Base-by-base conservation (phyloP, 805 yeast genomes). In the Monosporozyma aerobia region DNA sequence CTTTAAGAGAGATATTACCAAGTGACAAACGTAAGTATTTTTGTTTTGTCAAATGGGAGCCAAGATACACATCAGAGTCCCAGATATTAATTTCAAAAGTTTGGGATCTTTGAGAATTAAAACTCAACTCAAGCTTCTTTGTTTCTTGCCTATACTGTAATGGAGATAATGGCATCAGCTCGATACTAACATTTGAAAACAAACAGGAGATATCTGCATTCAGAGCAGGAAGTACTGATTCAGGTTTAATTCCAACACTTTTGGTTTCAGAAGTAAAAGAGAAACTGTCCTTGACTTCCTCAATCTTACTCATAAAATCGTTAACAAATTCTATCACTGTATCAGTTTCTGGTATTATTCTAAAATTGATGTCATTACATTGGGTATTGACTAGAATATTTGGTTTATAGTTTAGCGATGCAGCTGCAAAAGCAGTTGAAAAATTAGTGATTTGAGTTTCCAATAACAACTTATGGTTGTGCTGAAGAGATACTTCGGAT, bases 11-110 rank as follows among this genome's bases (percentile, higher is more conserved):
- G 2, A 63, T 50, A 47, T 62, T 61, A n/a, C 62, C 59, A 16
- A 57, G 48, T 0, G 68, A 63, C 25, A 64, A 53, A 46, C 60
- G 61, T 40, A 58, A 55, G 46, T 63, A 63, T 16, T 63, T 64
- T 41, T 63, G 65, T 11, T 59, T 59, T 1, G 66, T 61, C 39
- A 61, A 59, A 37, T 62, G 58, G 1, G 68, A 64, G 19, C 57
- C 62, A 25, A 63, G 47, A 44, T 52, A 57, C 7, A 63, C 44
- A 52, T 63, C 64, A 5, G 62, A 55, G 47, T 63, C 65, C 59
- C 63, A 54, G 5, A 63, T 47, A 37, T 56, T 58, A 2, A 64
- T 13, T 22, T 57, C 43, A 2, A 61, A 14, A n/a, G 56, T 58
- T 44, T 53, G 57, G 8, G 53, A 45, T 16, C 54, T 60, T 23